phyloP scores from a whole-genome alignment of 2,329 filamentous ascomycete genomes.

The Xylariaceae sp. region DNA sequence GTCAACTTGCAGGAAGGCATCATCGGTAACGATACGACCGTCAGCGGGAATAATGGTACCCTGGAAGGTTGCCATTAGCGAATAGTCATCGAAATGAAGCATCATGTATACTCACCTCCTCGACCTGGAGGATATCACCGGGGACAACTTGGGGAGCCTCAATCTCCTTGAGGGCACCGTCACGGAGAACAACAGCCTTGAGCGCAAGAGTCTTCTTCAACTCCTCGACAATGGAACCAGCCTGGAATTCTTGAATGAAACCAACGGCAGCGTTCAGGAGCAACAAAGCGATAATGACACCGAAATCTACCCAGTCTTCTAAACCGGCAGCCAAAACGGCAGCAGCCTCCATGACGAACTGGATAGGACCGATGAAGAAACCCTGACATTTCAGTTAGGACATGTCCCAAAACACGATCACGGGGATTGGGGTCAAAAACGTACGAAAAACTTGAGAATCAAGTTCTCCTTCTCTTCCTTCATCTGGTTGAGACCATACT shows the following conservation, averaged over 20 bases:
- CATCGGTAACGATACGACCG: constrained; percentile 76
- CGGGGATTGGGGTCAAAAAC: constrained; percentile 2
- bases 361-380: constrained; percentile 84
- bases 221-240: constrained; percentile 84
- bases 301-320: constrained; percentile 87
- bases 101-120: constrained; percentile 46
- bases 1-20: constrained; percentile 82
- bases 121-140: constrained; percentile 82
- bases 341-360: constrained; percentile 90
- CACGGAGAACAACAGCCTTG: constrained; percentile 81
- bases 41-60: constrained; percentile 89
- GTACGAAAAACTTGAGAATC: constrained; percentile 67
- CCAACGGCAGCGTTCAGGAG: constrained; percentile 80
- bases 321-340: constrained; percentile 78
- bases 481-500: constrained; percentile 81
- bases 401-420: not conserved
- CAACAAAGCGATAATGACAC: constrained; percentile 79
- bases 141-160: constrained; percentile 80
- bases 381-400: constrained; percentile 30
- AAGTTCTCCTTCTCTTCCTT: constrained; percentile 86
- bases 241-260: constrained; percentile 86
- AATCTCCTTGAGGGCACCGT: constrained; percentile 70
- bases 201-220: constrained; percentile 85
- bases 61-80: constrained; percentile 27
- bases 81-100: not conserved